Evolutionary conservation across 140 eudicot genomes (phyloP).

Genomic region (Flaveria floridana): DNA sequence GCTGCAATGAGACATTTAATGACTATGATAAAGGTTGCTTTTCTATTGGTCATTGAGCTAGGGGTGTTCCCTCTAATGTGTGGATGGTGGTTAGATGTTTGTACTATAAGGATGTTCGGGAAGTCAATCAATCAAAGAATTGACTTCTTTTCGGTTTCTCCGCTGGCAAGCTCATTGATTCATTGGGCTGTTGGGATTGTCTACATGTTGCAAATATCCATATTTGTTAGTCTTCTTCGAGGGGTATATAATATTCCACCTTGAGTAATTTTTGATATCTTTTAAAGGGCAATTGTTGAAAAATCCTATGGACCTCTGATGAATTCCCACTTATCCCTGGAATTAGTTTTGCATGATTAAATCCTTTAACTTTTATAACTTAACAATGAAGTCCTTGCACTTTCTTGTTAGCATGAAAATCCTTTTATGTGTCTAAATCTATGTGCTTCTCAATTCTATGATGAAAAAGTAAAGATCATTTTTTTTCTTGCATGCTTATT

Average conservation of each 20-base stretch:
- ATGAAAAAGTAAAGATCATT: neutral
- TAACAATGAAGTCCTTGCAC: neutral
- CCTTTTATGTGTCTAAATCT: neutral
- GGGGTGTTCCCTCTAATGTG: slow-evolving; percentile 97
- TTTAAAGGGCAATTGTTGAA: neutral
- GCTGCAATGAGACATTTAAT: slow-evolving; percentile 79
- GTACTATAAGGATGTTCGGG: slow-evolving; percentile 90
- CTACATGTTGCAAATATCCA: slow-evolving; percentile 75
- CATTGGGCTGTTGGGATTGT: slow-evolving; percentile 85
- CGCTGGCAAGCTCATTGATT: slow-evolving; percentile 69
- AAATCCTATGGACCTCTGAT: neutral
- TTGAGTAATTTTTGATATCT: neutral
- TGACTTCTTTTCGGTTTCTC: slow-evolving; percentile 75
- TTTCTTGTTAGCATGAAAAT: neutral
- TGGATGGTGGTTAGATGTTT: slow-evolving; percentile 96
- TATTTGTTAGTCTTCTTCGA: slow-evolving; percentile 85
- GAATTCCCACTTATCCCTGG: neutral
- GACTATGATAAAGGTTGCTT: slow-evolving; percentile 90
- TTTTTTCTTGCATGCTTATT: neutral
- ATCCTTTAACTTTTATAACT: neutral
- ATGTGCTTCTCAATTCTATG: neutral
- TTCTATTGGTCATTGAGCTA: slow-evolving; percentile 78
- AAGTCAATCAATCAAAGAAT: slow-evolving; percentile 73
- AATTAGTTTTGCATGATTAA: neutral
- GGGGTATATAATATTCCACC: slow-evolving; percentile 47